Conservation (phyloP, 2,329 filamentous ascomycete genomes). For the Thermothelomyces thermophilus region DNA sequence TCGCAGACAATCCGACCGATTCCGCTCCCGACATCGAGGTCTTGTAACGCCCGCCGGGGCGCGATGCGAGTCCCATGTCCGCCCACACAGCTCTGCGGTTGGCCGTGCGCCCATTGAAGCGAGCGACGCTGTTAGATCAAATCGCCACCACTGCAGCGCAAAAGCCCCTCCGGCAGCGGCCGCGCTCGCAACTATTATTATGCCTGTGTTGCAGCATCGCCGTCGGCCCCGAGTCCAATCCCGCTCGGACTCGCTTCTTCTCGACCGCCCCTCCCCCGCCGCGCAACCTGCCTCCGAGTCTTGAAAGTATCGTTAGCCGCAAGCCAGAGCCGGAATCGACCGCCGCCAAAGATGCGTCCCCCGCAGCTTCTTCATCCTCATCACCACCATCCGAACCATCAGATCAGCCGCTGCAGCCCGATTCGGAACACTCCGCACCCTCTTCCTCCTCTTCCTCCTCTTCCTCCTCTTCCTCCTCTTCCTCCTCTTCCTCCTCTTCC, state of each 20-base stretch:
- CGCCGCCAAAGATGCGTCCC: background rate
- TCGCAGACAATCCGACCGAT: background rate
- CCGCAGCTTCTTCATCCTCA: background rate
- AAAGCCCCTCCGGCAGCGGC: background rate
- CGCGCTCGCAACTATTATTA: conserved; percentile 21
- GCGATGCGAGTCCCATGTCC: conserved; percentile 25
- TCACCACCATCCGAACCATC: background rate
- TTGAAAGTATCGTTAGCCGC: background rate
- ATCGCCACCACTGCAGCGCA: conserved; percentile 6
- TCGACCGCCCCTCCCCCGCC: conserved; percentile 27
- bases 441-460: conserved; percentile 9
- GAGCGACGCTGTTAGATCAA: conserved; percentile 15
- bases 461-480: background rate
- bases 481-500: no score
- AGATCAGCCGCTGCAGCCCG: background rate
- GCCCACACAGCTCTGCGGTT: conserved; percentile 21
- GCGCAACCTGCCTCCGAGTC: conserved; percentile 4
- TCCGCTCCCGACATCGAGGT: background rate
- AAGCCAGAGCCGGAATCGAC: background rate
- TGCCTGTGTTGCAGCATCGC: conserved; percentile 26
- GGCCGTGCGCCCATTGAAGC: conserved; percentile 20
- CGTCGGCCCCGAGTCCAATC: conserved; percentile 9
- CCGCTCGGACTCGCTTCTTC: conserved; percentile 25
- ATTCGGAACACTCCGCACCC: background rate
- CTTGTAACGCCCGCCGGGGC: conserved; percentile 1